Evolutionary conservation across 495 filamentous ascomycete species (phyloP), one percentile per base, ranked within the genome.

Genomic region (Hyaloscypha bicolor): DNA sequence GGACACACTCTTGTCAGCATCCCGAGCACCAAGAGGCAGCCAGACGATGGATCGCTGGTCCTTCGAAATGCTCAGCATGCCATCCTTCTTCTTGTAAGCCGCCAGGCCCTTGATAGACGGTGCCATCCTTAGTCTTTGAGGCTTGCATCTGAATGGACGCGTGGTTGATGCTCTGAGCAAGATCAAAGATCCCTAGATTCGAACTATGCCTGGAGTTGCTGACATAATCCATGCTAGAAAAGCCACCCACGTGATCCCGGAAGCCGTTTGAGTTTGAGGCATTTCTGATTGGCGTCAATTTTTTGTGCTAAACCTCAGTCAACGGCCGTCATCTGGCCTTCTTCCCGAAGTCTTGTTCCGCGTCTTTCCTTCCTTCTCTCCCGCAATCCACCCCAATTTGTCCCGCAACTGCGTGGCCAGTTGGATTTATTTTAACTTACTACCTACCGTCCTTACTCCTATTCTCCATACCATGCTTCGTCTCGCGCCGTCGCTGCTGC

Each of bases 61-160:
- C 39, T 82, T 80, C 32, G 90, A 83, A 60, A 97, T 80, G 56
- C 85, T 85, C 74, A 99, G 82, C 71, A 85, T 87, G 75, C 95
- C 95, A 82, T 97, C 93, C 80, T 94, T 93, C 83, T 99, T 99
- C 81, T 97, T 98, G 84, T 94, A 97, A 62, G 87, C 83, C 65
- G 92, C 90, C 66, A 85, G 84, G 73, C 88, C 92, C 77, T 85
- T 86, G 63, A 88, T 82, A 65, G 85, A 85, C 76, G 88, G 79
- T 74, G 89, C 65, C 72, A 74, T 74, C 31, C 67, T 70, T 31
- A 19, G 66, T 11, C 14, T 29, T 6, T 4, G 45, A 3, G 4
- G 21, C 19, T 37, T 67, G 64, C 68, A 72, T 72, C 64, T 30
- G 55, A 60, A 57, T 6, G 1, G 29, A 48, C 8, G 16, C 42